Base-by-base conservation (phyloP, 148 eudicot species). In the Silene uniflora region DNA sequence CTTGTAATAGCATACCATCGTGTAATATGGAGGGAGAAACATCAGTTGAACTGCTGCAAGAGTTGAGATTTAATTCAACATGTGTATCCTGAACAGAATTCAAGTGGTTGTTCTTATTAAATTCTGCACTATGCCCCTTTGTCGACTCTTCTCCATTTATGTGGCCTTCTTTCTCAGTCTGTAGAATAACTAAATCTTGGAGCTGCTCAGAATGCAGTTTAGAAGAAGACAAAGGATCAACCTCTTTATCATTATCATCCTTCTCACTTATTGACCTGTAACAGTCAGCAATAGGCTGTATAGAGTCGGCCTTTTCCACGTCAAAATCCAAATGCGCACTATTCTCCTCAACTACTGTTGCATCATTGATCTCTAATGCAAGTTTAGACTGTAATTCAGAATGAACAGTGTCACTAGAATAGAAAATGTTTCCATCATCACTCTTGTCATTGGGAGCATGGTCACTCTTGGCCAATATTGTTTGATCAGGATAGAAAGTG, bases 51-150 rank as follows among this genome's bases (percentile, higher is more conserved):
- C 21, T 39, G 42, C 66, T 64, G 64, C 76, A 64, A 71, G 23
- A 3, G 42, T 39, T 23, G 64, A 62, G 44, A 78, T 27, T 8
- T 73, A 72, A 72, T 54, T 52, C 77, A 55, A 75, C 79, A 69
- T 79, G 32, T 78, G 75, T 62, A 82, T 69, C 82, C 61, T 39
- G 80, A 70, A 62, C 77, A 76, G 68, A 80, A 73, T 72, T 66
- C 17, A 46, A 67, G 42, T 68, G 75, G 71, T 71, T 54, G 49
- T 69, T 56, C 54, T 69, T 47, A 58, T 74, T 76, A 59, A 78
- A 55, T 60, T 82, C 82, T 73, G 27, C 66, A 49, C 66, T 78
- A 64, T 67, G 68, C 49, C 44, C 76, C 18, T 23, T 22, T 24
- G 46, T 56, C 69, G 56, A 27, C 56, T 72, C 49, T 35, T 86